Conservation (phyloP, 2,329 filamentous ascomycete species). For the Diaporthe capsici region DNA sequence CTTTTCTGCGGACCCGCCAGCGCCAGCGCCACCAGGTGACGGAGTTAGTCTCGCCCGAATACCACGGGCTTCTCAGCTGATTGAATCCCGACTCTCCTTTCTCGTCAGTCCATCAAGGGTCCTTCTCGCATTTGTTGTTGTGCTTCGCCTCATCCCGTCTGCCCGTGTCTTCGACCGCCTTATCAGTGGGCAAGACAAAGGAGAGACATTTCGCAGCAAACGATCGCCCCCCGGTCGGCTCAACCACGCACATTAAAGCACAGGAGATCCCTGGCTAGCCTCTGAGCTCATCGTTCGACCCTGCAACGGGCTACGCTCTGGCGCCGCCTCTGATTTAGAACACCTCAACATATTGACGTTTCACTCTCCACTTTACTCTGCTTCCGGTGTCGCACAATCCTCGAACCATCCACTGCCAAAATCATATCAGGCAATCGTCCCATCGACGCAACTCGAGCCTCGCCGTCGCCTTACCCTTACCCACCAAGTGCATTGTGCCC, state of each 20-base stretch:
- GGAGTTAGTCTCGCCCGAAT: conserved; percentile 31
- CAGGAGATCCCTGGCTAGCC: conserved; percentile 27
- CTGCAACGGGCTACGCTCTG: conserved; percentile 34
- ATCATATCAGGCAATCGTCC: conserved; percentile 41
- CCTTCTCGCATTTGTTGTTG: conserved; percentile 22
- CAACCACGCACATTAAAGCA: conserved; percentile 34
- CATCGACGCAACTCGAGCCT: conserved; percentile 26
- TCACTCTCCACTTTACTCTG: conserved; percentile 42
- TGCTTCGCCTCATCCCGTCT: conserved; percentile 21
- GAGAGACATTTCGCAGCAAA: conserved; percentile 29
- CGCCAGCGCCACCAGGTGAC: conserved; percentile 17
- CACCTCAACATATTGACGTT: conserved; percentile 42
- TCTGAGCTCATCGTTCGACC: conserved; percentile 32
- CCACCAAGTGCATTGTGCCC: conserved; percentile 22
- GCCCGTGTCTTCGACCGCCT: conserved; percentile 29
- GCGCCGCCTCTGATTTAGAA: conserved; percentile 31
- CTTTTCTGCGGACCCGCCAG: conserved; percentile 7
- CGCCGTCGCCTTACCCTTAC: conserved; percentile 6
- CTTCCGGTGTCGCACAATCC: conserved; percentile 42
- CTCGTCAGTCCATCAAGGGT: conserved; percentile 26
- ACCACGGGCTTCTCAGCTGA: conserved; percentile 28
- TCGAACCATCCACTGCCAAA: conserved; percentile 42
- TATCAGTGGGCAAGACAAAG: conserved; percentile 37
- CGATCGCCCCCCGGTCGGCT: conserved; percentile 23
- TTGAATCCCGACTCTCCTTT: conserved; percentile 20